A percentile compares a stretch with the other conserved stretches of the same genome.
Conservation (phyloP, 73 alveolate species). For the Paramecium sexaurelia region DNA sequence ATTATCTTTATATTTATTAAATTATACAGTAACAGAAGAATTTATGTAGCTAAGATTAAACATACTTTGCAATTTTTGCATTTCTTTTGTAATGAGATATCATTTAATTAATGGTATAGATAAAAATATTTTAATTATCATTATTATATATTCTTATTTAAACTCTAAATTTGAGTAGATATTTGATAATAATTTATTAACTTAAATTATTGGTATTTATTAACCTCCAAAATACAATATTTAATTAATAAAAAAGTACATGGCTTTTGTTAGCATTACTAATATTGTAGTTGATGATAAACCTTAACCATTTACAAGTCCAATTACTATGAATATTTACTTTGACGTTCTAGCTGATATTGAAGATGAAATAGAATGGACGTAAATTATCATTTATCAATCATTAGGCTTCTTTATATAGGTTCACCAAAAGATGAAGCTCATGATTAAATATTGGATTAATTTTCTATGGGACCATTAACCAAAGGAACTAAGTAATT, state of each 20-base stretch:
- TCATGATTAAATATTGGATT: slow-evolving; percentile 92
- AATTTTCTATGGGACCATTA: slow-evolving; percentile 88
- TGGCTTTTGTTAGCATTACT: slow-evolving; percentile 93
- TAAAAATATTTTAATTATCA: too few relatives aligned
- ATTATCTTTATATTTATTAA: too few relatives aligned
- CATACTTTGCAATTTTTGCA: too few relatives aligned
- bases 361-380: slow-evolving; percentile 89
- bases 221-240: slow-evolving; percentile 44
- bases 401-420: slow-evolving; percentile 81
- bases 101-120: too few relatives aligned
- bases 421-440: slow-evolving; percentile 93
- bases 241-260: slow-evolving; percentile 20
- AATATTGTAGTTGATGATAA: slow-evolving; percentile 89
- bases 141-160: too few relatives aligned
- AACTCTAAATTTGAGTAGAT: too few relatives aligned
- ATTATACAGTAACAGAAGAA: too few relatives aligned
- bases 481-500: slow-evolving; percentile 91
- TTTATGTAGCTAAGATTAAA: too few relatives aligned
- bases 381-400: slow-evolving; percentile 23
- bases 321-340: slow-evolving; percentile 87
- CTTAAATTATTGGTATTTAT: background rate
- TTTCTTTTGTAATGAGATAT: too few relatives aligned
- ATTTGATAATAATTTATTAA: background rate
- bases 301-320: slow-evolving; percentile 85
- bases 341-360: slow-evolving; percentile 88